phyloP scores from a whole-genome alignment of 352 stramenopile species.

The Phytophthora lateralis region DNA sequence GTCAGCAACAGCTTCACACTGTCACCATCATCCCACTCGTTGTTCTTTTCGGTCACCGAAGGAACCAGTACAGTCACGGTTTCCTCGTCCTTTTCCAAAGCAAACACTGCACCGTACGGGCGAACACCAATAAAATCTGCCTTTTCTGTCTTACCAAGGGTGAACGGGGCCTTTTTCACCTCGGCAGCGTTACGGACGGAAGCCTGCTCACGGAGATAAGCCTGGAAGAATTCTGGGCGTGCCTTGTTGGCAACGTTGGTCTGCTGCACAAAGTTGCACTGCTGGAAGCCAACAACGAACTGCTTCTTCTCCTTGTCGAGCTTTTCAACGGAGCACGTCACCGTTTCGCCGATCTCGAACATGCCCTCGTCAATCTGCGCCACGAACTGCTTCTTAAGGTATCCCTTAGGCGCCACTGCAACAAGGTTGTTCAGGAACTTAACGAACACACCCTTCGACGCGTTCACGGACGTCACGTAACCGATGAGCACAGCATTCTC shows the following conservation, averaged over 20 bases:
- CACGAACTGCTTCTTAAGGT: slow-evolving; percentile 79
- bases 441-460: slow-evolving; percentile 83
- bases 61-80: slow-evolving; percentile 76
- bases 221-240: slow-evolving; percentile 56
- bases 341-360: slow-evolving; percentile 89
- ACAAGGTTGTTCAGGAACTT: slow-evolving; percentile 90
- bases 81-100: slow-evolving; percentile 67
- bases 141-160: slow-evolving; percentile 78
- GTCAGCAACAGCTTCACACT: slow-evolving; percentile 77
- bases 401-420: slow-evolving; percentile 78
- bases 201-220: slow-evolving; percentile 53
- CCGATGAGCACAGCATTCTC: slow-evolving; percentile 70
- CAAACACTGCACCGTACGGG: slow-evolving; percentile 87
- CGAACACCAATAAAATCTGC: slow-evolving; percentile 84
- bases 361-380: slow-evolving; percentile 67
- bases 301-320: slow-evolving; percentile 77
- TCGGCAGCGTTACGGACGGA: slow-evolving; percentile 9
- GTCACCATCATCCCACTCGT: slow-evolving; percentile 61
- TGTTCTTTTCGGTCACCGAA: slow-evolving; percentile 38
- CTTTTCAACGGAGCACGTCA: slow-evolving; percentile 83
- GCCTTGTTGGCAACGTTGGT: slow-evolving; percentile 43
- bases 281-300: slow-evolving; percentile 80
- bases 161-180: slow-evolving; percentile 37
- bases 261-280: slow-evolving; percentile 36
- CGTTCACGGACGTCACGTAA: slow-evolving; percentile 81